phyloP scores from a whole-genome alignment of 1,139 yeast genomes.

The Eremothecium gossypii region DNA sequence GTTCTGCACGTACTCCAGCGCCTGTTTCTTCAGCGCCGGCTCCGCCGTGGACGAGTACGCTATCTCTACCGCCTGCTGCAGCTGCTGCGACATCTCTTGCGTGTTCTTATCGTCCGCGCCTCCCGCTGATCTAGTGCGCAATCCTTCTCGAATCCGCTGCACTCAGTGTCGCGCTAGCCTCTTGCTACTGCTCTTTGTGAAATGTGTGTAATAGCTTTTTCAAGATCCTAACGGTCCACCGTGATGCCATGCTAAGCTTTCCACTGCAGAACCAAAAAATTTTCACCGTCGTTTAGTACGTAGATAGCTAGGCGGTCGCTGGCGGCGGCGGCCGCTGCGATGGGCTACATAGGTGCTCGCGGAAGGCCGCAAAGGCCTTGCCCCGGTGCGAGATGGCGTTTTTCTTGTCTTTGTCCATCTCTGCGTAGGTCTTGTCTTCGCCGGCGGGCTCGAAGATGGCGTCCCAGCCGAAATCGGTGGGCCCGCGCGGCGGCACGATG shows the following conservation, averaged over 20 bases:
- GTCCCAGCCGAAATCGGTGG: conserved; percentile 89
- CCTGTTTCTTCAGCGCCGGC: conserved; percentile 64
- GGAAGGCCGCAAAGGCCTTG: conserved; percentile 67
- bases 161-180: too few relatives aligned
- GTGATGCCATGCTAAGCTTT: not conserved
- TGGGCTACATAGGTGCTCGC: conserved; percentile 39
- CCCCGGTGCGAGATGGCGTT: conserved; percentile 81
- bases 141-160: too few relatives aligned
- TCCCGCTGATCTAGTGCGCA: too few relatives aligned
- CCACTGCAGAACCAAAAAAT: conserved; percentile 1
- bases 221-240: conserved; percentile 2
- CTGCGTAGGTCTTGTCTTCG: conserved; percentile 67
- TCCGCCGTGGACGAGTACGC: conserved; percentile 79
- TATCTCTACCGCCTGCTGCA: conserved; percentile 86
- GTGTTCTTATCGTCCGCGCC: too few relatives aligned
- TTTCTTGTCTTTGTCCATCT: conserved; percentile 68
- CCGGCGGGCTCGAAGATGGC: conserved; percentile 69
- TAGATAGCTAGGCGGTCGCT: not conserved
- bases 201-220: not conserved
- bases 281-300: conserved; percentile 4
- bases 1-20: conserved; percentile 68
- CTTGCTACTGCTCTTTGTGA: too few relatives aligned
- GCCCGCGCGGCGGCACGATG: conserved; percentile 68
- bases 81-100: conserved; percentile 62
- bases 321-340: not conserved